These are phyloP conservation scores for Cerrena zonata DNA, from an alignment of 1,284 basidiomycete genomes.

Conservation along the genomic window DNA sequence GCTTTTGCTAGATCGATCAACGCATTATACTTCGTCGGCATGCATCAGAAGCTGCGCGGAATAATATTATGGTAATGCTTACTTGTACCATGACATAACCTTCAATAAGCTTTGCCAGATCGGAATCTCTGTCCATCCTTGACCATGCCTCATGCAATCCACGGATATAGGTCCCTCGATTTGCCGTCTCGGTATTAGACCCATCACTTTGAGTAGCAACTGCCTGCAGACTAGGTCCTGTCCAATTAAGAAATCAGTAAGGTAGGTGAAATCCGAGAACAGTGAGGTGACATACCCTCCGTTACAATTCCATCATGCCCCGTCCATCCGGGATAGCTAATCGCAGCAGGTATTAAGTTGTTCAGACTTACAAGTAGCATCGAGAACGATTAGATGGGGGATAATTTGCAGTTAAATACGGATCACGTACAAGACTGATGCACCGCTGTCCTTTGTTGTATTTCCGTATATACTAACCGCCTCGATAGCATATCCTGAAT, in stretches of 20 bases:
- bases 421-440: conserved; percentile 5
- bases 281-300: not conserved
- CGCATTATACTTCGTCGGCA: conserved; percentile 13
- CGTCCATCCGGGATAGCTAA: not conserved
- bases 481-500: conserved; percentile 5
- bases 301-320: not conserved
- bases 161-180: conserved; percentile 5
- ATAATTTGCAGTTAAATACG: not conserved
- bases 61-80: not conserved
- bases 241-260: too few relatives aligned
- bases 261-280: too few relatives aligned
- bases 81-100: conserved; percentile 5
- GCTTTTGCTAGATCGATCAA: conserved; percentile 4
- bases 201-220: too few relatives aligned
- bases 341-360: not conserved
- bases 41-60: not conserved
- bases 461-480: conserved; percentile 5
- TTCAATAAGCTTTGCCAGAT: conserved; percentile 1
- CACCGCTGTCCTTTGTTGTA: not conserved
- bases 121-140: not conserved
- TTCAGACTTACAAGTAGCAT: not conserved
- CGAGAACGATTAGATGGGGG: not conserved
- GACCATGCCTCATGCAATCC: conserved; percentile 8
- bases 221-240: too few relatives aligned
- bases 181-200: too few relatives aligned